Conservation (phyloP, 768 basidiomycete genomes). For the Collybiopsis luxurians region DNA sequence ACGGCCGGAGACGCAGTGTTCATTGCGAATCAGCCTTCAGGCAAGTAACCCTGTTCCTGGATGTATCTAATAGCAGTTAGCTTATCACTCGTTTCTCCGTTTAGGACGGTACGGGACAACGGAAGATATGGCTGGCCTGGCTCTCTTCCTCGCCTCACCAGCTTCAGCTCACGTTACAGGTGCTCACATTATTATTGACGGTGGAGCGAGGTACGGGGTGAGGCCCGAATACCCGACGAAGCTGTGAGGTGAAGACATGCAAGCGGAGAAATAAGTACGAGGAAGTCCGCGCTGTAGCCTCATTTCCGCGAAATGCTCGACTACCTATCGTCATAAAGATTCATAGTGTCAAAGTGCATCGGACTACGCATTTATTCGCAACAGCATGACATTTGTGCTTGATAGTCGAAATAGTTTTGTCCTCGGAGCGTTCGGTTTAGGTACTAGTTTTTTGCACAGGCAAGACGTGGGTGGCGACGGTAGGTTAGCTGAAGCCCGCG, state of each 20-base stretch:
- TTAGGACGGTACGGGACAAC: constrained; percentile 64
- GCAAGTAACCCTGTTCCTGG: constrained; percentile 31
- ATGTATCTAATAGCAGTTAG: not conserved
- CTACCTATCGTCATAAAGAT: no score
- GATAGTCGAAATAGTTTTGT: no score
- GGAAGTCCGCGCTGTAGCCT: no score
- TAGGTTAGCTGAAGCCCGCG: no score
- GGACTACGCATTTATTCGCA: no score
- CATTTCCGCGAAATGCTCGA: no score
- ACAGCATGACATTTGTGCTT: no score
- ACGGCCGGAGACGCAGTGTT: constrained; percentile 51
- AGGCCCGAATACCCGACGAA: not conserved
- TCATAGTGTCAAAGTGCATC: no score
- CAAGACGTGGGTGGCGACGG: no score
- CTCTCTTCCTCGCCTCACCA: constrained; percentile 66
- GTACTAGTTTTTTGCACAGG: no score
- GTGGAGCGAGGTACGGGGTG: constrained; percentile 42
- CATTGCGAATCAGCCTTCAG: constrained; percentile 58
- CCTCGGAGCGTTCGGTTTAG: no score
- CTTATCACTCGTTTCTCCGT: not conserved
- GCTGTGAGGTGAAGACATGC: not conserved
- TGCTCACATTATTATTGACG: constrained; percentile 69
- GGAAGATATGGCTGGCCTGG: constrained; percentile 69
- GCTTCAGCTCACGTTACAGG: constrained; percentile 77
- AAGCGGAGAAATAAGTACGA: no score